Evolutionary conservation across 371 early-diverging fungal genomes (phyloP).

Genomic region (Mortierella sp.): DNA sequence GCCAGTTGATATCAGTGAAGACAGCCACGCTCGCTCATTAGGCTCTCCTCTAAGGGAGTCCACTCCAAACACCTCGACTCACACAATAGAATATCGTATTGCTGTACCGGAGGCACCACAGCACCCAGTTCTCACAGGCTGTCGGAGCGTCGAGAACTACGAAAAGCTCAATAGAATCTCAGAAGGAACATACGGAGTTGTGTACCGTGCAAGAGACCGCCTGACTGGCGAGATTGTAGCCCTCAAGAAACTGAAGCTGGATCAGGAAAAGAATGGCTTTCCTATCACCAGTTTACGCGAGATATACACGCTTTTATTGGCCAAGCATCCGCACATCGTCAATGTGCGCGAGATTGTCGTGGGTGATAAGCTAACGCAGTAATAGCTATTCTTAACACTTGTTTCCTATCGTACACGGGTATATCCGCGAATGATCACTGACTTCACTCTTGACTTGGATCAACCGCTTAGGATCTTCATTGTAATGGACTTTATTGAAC

Average conservation of each 20-base stretch:
- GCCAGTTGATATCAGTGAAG: background rate
- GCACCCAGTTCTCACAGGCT: slow-evolving; percentile 61
- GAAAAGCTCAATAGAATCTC: slow-evolving; percentile 96
- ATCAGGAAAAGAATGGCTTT: slow-evolving; percentile 95
- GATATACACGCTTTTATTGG: slow-evolving; percentile 86
- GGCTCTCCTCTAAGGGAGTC: slow-evolving; percentile 1
- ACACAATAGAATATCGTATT: slow-evolving; percentile 31
- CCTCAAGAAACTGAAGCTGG: slow-evolving; percentile 96
- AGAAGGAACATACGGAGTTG: slow-evolving; percentile 99
- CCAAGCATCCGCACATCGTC: slow-evolving; percentile 95
- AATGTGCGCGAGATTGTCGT: slow-evolving; percentile 94
- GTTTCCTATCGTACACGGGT: background rate
- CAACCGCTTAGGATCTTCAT: slow-evolving; percentile 96
- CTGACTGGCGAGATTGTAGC: slow-evolving; percentile 96
- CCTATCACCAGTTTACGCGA: slow-evolving; percentile 94
- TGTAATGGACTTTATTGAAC: slow-evolving; percentile 97
- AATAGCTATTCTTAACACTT: slow-evolving; percentile 25
- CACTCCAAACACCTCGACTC: background rate
- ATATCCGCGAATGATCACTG: background rate
- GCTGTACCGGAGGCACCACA: slow-evolving; percentile 36
- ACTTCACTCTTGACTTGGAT: slow-evolving; percentile 1
- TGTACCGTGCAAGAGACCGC: slow-evolving; percentile 95
- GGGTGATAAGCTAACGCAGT: slow-evolving; percentile 81
- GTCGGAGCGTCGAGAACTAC: slow-evolving; percentile 86
- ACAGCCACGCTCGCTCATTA: slow-evolving; percentile 1